Conservation (phyloP, 2,329 filamentous ascomycete genomes). For the Sporothrix variecibatus region DNA sequence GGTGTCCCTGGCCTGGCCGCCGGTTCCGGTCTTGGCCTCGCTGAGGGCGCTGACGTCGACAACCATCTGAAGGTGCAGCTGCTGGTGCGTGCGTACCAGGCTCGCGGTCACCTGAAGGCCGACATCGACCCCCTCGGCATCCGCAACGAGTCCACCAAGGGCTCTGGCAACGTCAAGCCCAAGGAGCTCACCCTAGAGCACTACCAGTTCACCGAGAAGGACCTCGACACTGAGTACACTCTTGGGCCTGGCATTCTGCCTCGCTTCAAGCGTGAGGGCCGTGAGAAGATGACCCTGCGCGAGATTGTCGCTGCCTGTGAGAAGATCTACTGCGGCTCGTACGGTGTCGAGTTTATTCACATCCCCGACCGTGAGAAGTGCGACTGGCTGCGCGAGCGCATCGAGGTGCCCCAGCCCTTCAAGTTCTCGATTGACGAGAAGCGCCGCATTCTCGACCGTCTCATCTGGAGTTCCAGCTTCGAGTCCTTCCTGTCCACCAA, state of each 20-base stretch:
- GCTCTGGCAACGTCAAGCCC: slow-evolving; percentile 82
- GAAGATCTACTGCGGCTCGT: slow-evolving; percentile 95
- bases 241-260: slow-evolving; percentile 94
- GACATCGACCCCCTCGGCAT: slow-evolving; percentile 96
- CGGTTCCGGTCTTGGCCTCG: slow-evolving; percentile 64
- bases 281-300: slow-evolving; percentile 93
- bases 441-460: slow-evolving; percentile 90
- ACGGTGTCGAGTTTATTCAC: slow-evolving; percentile 97
- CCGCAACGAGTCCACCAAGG: slow-evolving; percentile 75
- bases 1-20: slow-evolving; percentile 69
- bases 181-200: slow-evolving; percentile 91
- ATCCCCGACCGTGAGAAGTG: slow-evolving; percentile 97
- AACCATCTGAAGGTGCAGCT: slow-evolving; percentile 99
- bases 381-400: slow-evolving; percentile 94
- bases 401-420: slow-evolving; percentile 92
- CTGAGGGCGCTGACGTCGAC: slow-evolving; percentile 77
- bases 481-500: slow-evolving; percentile 94
- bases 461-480: slow-evolving; percentile 99
- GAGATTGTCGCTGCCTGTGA: slow-evolving; percentile 95
- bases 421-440: slow-evolving; percentile 99
- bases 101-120: slow-evolving; percentile 96
- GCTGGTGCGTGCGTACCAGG: slow-evolving; percentile 95
- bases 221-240: slow-evolving; percentile 87
- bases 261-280: slow-evolving; percentile 82
- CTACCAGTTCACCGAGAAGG: slow-evolving; percentile 93